Evolutionary conservation across 164 flowering plant species (phyloP).

Genomic region (Stephania yunnanensis): DNA sequence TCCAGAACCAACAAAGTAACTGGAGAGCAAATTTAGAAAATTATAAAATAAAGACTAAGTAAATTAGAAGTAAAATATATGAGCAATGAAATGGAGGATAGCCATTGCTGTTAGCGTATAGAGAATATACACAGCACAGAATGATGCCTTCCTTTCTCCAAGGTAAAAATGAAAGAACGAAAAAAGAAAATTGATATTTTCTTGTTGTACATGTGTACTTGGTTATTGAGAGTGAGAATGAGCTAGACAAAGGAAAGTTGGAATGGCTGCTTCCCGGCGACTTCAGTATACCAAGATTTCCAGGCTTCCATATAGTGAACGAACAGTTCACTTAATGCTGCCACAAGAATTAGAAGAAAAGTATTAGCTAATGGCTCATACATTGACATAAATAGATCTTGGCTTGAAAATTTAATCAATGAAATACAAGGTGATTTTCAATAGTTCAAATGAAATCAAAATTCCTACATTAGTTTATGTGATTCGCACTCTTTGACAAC

Average conservation of each 20-base stretch:
- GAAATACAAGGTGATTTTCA: too few relatives aligned
- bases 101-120: constrained; percentile 22
- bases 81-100: constrained; percentile 10
- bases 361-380: neutral
- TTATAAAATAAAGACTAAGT: neutral
- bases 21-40: neutral
- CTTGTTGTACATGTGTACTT: constrained; percentile 20
- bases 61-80: neutral
- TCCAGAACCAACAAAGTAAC: neutral
- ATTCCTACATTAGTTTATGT: neutral
- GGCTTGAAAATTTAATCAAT: too few relatives aligned
- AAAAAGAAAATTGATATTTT: neutral
- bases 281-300: constrained; percentile 79
- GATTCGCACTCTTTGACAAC: neutral
- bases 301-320: constrained; percentile 82
- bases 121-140: constrained; percentile 26
- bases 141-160: constrained; percentile 9
- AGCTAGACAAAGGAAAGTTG: constrained; percentile 26
- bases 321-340: constrained; percentile 86
- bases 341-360: constrained; percentile 18
- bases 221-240: constrained; percentile 5
- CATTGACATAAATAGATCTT: neutral
- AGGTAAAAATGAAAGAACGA: constrained; percentile 5
- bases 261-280: constrained; percentile 51
- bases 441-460: neutral